Evolutionary conservation across 2,329 filamentous ascomycete genomes (phyloP).

Genomic region (Xylaria digitata): DNA sequence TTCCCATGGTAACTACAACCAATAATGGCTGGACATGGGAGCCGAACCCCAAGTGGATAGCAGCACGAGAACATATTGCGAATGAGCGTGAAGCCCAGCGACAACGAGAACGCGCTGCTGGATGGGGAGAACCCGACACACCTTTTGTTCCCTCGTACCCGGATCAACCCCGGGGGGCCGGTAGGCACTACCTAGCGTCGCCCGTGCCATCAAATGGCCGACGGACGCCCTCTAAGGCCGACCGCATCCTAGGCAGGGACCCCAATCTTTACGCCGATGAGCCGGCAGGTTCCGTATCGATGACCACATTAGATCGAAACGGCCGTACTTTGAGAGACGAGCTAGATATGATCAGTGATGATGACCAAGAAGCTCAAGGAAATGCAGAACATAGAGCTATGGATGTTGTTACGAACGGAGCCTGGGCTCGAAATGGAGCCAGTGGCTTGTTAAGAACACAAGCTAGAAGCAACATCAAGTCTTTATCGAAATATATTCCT

Average conservation of each 20-base stretch:
- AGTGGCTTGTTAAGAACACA: conserved; percentile 50
- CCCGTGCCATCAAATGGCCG: conserved; percentile 47
- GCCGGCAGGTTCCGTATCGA: conserved; percentile 55
- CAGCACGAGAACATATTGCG: conserved; percentile 73
- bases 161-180: conserved; percentile 46
- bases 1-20: conserved; percentile 86
- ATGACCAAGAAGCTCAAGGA: conserved; percentile 49
- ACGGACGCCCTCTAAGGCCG: conserved; percentile 65
- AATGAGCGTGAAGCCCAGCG: conserved; percentile 69
- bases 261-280: conserved; percentile 66
- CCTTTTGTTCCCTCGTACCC: conserved; percentile 39
- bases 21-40: conserved; percentile 98
- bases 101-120: conserved; percentile 72
- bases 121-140: conserved; percentile 67
- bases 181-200: conserved; percentile 51
- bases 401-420: conserved; percentile 55
- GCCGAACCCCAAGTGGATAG: conserved; percentile 80
- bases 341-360: conserved; percentile 46
- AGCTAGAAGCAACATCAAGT: conserved; percentile 32
- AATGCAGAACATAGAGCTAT: conserved; percentile 55
- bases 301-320: conserved; percentile 60
- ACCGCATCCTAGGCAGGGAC: conserved; percentile 68
- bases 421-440: conserved; percentile 52
- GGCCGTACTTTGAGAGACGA: conserved; percentile 59
- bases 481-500: conserved; percentile 27